Conservation (phyloP, 345 rosid species). For the Salix suchowensis region DNA sequence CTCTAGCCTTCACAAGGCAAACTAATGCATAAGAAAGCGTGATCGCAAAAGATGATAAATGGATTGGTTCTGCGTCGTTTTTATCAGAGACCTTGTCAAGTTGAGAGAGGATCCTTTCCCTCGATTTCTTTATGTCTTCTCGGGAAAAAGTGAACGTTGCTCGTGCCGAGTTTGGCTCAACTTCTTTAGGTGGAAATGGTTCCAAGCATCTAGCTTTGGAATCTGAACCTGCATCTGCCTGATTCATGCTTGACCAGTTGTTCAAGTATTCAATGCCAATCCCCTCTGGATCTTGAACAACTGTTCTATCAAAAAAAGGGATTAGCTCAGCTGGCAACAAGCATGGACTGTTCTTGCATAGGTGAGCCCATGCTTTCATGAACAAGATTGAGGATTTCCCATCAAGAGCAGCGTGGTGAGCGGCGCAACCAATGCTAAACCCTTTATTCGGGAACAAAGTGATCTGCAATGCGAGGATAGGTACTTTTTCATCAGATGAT, state of each 20-base stretch:
- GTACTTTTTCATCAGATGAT: slow-evolving; percentile 1
- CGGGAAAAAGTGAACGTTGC: slow-evolving; percentile 29
- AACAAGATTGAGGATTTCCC: slow-evolving; percentile 12
- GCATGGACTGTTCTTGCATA: not conserved
- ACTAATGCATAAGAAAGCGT: slow-evolving; percentile 22
- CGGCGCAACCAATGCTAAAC: slow-evolving; percentile 11
- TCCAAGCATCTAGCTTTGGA: not conserved
- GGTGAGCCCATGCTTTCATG: slow-evolving; percentile 14
- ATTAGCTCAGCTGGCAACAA: not conserved
- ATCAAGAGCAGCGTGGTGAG: slow-evolving; percentile 14
- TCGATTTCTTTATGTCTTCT: slow-evolving; percentile 23
- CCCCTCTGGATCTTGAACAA: not conserved
- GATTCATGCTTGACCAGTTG: not conserved
- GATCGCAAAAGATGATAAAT: slow-evolving; percentile 34
- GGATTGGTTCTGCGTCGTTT: not conserved
- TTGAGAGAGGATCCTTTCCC: slow-evolving; percentile 4
- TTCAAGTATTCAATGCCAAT: not conserved
- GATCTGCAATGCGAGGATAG: slow-evolving; percentile 10
- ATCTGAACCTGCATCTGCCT: not conserved
- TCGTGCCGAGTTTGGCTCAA: slow-evolving; percentile 9
- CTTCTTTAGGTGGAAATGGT: not conserved
- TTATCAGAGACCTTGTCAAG: not conserved
- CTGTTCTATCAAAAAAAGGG: not conserved
- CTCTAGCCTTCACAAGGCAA: slow-evolving; percentile 18
- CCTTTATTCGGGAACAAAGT: slow-evolving; percentile 17